Conservation (phyloP, 345 rosid genomes). For the Salix koriyanagi region DNA sequence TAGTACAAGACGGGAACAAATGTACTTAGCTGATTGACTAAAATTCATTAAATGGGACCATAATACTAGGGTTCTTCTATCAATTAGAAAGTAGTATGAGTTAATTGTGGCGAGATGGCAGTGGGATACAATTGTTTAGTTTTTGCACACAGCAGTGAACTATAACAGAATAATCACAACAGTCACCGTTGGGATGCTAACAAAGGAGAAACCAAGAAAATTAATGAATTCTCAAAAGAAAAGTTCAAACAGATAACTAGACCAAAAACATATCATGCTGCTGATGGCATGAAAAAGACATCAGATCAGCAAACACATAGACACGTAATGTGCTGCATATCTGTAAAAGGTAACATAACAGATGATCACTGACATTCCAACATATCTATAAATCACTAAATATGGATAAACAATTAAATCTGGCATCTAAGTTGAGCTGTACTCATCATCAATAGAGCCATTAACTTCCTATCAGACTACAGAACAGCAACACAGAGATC, state of each 20-base stretch:
- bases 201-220: neutral
- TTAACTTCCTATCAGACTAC: too few species aligned
- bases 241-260: neutral
- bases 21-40: neutral
- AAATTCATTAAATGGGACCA: neutral
- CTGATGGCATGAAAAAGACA: neutral
- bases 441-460: too few species aligned
- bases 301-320: neutral
- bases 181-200: neutral
- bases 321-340: neutral
- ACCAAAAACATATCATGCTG: neutral
- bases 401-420: too few species aligned
- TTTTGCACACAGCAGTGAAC: neutral
- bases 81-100: neutral
- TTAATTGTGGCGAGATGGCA: neutral
- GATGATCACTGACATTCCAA: too few species aligned
- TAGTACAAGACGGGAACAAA: slow-evolving; percentile 22
- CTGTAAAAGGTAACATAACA: neutral
- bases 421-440: too few species aligned
- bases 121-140: neutral
- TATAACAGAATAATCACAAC: neutral
- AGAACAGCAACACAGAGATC: too few species aligned
- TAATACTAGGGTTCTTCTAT: neutral
- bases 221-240: neutral
- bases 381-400: too few species aligned